Evolutionary conservation across 208 protist species (phyloP), one percentile per base, ranked within the genome.

Genomic region (Acanthamoeba lenticulata): DNA sequence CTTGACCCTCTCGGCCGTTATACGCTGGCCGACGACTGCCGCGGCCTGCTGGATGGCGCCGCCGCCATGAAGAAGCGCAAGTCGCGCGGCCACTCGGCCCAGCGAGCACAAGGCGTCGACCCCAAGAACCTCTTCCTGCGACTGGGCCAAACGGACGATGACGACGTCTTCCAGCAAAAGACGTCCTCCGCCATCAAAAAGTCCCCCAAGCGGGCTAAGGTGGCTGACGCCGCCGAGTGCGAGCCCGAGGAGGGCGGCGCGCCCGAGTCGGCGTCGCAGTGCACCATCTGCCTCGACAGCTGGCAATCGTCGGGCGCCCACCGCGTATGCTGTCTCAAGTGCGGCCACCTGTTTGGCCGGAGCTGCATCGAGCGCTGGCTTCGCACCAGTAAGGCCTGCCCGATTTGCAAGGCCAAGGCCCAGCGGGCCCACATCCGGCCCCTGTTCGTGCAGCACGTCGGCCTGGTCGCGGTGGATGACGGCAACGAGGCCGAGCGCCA

Each of bases 361-460:
- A 77, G 67, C 38, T 77, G 67, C 67, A 77, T 77, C 34, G 67
- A 77, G 67, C 32, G 42, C 36, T 77, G 67, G 67, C 24, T 77
- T n/a, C 6, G 34, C 9, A 45, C 21, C 9, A 44, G 19, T 34
- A 77, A n/a, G 67, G 1, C 9, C 19, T 77, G 67, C 42, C 67
- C 67, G 11, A 42, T 77, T 1, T 77, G 67, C 67, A 77, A 77
- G 38, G 67, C 67, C 29, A 77, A 77, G 38, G 29, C 67, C 0
- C 34, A 42, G 67, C 6, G 38, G 21, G 21, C 67, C 24, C 67
- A 77, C 36, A 77, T 77, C 21, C 67, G 67, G 4, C 67, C 67
- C 2, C 29, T 77, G 32, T 77, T 44, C 42, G 67, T 44, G 9
- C 67, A 77, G 67, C 34, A 77, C 67, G 32, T 77, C n/a, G n/a